A percentile compares a stretch with the other conserved stretches of the same genome.
Evolutionary conservation across 768 basidiomycete genomes (phyloP).

Genomic region (Pulveroboletus sp.): DNA sequence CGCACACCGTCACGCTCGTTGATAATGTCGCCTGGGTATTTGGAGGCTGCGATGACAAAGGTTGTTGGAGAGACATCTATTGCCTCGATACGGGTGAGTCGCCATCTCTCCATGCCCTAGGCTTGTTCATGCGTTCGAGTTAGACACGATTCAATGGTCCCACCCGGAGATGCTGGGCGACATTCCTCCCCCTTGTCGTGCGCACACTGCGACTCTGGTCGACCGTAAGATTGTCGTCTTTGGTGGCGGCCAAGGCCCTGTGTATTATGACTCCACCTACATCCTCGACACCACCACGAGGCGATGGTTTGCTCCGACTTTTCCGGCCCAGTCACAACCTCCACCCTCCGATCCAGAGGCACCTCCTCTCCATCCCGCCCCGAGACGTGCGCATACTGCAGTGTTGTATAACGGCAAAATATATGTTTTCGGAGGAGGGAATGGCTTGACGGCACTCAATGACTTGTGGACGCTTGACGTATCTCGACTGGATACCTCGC

Average conservation of each 20-base stretch:
- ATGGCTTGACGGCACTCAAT: slow-evolving; percentile 83
- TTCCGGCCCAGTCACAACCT: slow-evolving; percentile 17
- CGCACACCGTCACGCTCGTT: slow-evolving; percentile 80
- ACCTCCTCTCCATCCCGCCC: slow-evolving; percentile 42
- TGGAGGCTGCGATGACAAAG: slow-evolving; percentile 83
- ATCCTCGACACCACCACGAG: slow-evolving; percentile 75
- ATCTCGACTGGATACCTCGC: slow-evolving; percentile 33
- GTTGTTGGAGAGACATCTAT: slow-evolving; percentile 69
- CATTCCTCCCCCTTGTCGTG: slow-evolving; percentile 75
- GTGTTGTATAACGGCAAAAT: slow-evolving; percentile 68
- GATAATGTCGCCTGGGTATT: slow-evolving; percentile 83
- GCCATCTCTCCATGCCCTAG: neutral
- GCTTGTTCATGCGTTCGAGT: neutral
- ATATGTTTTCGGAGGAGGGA: slow-evolving; percentile 92
- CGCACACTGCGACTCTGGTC: slow-evolving; percentile 82
- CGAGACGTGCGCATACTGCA: slow-evolving; percentile 84
- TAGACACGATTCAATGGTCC: slow-evolving; percentile 89
- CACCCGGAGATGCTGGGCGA: slow-evolving; percentile 76
- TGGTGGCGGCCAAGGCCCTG: slow-evolving; percentile 80
- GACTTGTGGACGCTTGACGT: slow-evolving; percentile 88
- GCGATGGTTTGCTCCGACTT: slow-evolving; percentile 53
- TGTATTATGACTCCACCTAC: slow-evolving; percentile 80
- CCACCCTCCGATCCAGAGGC: slow-evolving; percentile 1
- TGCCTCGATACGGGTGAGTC: slow-evolving; percentile 77
- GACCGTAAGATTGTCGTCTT: slow-evolving; percentile 78